A percentile compares a stretch with the other conserved stretches of the same genome.
Evolutionary conservation across 1,139 yeast genomes (phyloP).

Genomic region (Lodderomyces parapsilosis): DNA sequence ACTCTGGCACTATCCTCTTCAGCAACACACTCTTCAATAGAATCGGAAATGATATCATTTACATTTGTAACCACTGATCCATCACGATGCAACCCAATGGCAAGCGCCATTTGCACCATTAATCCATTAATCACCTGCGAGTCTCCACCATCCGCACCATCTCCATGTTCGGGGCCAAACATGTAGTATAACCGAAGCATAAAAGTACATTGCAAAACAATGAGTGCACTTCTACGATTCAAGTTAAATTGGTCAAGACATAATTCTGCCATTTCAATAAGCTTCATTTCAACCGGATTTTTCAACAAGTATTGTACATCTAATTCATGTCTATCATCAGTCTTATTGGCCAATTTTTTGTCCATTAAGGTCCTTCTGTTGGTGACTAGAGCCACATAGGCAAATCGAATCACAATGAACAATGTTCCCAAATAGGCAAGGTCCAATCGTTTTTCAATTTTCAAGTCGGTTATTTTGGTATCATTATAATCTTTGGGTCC

Average conservation of each 20-base stretch:
- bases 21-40: conserved; percentile 18
- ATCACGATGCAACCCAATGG: conserved; percentile 48
- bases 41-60: conserved; percentile 18
- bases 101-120: conserved; percentile 42
- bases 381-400: conserved; percentile 32
- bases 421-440: conserved; percentile 34
- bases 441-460: conserved; percentile 31
- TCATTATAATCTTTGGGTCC: conserved; percentile 25
- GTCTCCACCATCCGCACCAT: conserved; percentile 47
- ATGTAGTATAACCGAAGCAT: conserved; percentile 37
- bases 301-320: conserved; percentile 31
- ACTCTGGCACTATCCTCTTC: conserved; percentile 13
- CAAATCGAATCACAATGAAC: conserved; percentile 27
- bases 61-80: conserved; percentile 18
- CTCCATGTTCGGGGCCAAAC: conserved; percentile 53
- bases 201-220: conserved; percentile 49
- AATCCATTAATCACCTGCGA: conserved; percentile 37
- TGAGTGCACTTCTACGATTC: conserved; percentile 45
- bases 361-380: conserved; percentile 23
- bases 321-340: conserved; percentile 26
- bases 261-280: conserved; percentile 49
- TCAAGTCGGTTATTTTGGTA: conserved; percentile 16
- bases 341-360: conserved; percentile 19
- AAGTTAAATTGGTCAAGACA: conserved; percentile 55
- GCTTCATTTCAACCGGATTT: conserved; percentile 47